Conservation (phyloP, 1,284 basidiomycete species). For the Ustilago cynodontis region DNA sequence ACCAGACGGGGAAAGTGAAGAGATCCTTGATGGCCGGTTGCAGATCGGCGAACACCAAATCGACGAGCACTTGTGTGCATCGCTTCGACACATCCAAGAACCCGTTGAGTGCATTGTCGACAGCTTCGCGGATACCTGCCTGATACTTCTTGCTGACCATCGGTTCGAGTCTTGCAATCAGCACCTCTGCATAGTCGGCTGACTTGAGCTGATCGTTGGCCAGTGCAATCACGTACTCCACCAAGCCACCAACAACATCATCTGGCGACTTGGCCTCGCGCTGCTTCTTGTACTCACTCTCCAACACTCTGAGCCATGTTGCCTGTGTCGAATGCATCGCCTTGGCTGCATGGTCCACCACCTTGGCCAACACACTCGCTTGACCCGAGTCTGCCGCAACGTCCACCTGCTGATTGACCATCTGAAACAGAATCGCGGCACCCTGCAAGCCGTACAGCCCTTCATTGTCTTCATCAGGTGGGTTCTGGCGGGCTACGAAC, state of each 20-base stretch:
- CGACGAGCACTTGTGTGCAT: constrained; percentile 92
- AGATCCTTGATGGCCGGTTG: constrained; percentile 87
- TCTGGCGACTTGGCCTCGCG: constrained; percentile 82
- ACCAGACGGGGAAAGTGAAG: constrained; percentile 79
- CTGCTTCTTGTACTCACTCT: constrained; percentile 88
- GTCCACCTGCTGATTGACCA: constrained; percentile 96
- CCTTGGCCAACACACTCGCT: constrained; percentile 89
- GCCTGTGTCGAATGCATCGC: constrained; percentile 91
- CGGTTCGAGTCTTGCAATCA: constrained; percentile 86
- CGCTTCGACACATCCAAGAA: constrained; percentile 98
- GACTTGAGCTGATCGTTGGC: constrained; percentile 98
- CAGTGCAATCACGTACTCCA: constrained; percentile 96
- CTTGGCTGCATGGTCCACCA: constrained; percentile 87
- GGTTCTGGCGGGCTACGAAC: constrained; percentile 84
- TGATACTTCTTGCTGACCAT: constrained; percentile 94
- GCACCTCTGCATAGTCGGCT: constrained; percentile 90
- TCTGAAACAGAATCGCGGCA: constrained; percentile 94
- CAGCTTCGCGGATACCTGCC: constrained; percentile 81
- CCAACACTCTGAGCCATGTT: constrained; percentile 87
- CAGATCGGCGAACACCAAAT: constrained; percentile 94
- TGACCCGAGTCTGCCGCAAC: constrained; percentile 95
- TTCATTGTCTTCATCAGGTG: constrained; percentile 89
- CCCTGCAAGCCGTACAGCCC: constrained; percentile 92
- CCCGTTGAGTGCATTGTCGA: constrained; percentile 97
- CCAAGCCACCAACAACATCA: constrained; percentile 86